Base-by-base conservation (phyloP, 345 rosid species). In the Brassica incana region DNA sequence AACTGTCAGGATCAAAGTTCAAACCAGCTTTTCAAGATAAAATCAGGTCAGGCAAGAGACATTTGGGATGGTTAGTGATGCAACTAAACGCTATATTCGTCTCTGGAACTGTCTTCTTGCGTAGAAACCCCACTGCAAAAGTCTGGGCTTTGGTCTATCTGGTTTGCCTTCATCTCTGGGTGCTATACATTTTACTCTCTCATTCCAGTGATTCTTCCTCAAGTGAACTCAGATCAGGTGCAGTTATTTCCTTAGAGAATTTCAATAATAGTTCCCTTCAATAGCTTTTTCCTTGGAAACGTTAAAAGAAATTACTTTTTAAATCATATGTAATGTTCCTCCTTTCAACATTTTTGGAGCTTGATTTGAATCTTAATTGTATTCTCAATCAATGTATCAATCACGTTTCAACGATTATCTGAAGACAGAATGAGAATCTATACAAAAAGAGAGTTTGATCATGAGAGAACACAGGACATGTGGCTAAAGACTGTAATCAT, bases 161-260 rank as follows among this genome's bases (percentile, higher is more conserved):
- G 2, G 85, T 87, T 23, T 91, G 91, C 82, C 97, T 95, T 77
- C 99, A 95, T 80, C 63, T 92, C 23, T 95, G 99, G 99, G 97
- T 95, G 84, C 12, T 91, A 65, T 95, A 95, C 82, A 91, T 95
- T 69, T 84, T 92, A 29, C 69, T 77, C 30, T 86, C 94, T 29
- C 85, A 87, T 66, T 84, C 94, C 0, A 61, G 65, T 75, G 65
- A 32, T n/a, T 73, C 67, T 60, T 81, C 89, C 20, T 79, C 97
- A 10, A 68, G 76, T 32, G 86, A 84, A 79, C 77, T 76, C 27
- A 83, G 70, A 80, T 87, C 97, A 1, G 98, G 95, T 76, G 96
- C 96, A 2, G 86, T 87, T 20, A 43, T 90, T 78, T 92, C 97
- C 43, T 83, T 90, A 84, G 91, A 88, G 81, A 95, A 86, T 81